Conservation (phyloP, 805 yeast genomes). For the Wickerhamia fluorescens region DNA sequence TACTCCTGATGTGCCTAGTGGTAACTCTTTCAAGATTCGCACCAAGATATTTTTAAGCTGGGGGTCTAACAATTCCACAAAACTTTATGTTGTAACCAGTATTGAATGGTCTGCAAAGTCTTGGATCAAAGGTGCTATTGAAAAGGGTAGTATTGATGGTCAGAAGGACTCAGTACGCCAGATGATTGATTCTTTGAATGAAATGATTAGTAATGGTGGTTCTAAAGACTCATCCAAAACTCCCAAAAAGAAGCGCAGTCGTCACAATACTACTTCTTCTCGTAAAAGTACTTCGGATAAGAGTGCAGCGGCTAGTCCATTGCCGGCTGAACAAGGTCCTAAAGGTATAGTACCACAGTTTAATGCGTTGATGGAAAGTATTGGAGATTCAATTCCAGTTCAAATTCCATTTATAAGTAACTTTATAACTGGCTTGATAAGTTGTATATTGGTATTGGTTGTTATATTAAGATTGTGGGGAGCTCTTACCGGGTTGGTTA, state of each 20-base stretch:
- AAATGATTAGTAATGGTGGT: constrained; percentile 19
- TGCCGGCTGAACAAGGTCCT: neutral
- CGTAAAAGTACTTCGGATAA: constrained; percentile 1
- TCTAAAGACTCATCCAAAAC: constrained; percentile 5
- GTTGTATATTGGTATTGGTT: constrained; percentile 4
- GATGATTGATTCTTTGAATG: constrained; percentile 42
- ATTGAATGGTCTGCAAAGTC: constrained; percentile 87
- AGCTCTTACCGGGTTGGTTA: constrained; percentile 7
- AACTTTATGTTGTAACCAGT: constrained; percentile 58
- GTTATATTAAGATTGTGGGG: too few species aligned
- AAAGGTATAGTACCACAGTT: constrained; percentile 12
- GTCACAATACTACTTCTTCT: constrained; percentile 7
- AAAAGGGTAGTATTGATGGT: constrained; percentile 76
- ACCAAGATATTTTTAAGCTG: constrained; percentile 72
- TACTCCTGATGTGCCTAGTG: constrained; percentile 96
- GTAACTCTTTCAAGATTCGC: constrained; percentile 67
- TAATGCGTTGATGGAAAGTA: constrained; percentile 12
- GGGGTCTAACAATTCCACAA: constrained; percentile 58
- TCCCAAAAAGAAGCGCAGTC: constrained; percentile 7
- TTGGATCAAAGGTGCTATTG: constrained; percentile 88
- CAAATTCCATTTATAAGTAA: constrained; percentile 18
- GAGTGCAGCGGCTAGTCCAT: constrained; percentile 1
- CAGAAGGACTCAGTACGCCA: constrained; percentile 57
- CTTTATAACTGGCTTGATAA: constrained; percentile 15
- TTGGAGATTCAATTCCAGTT: constrained; percentile 22